Evolutionary conservation across 2,329 filamentous ascomycete species (phyloP), one percentile per base, ranked within the genome.

Genomic region (Aureobasidium sp.): DNA sequence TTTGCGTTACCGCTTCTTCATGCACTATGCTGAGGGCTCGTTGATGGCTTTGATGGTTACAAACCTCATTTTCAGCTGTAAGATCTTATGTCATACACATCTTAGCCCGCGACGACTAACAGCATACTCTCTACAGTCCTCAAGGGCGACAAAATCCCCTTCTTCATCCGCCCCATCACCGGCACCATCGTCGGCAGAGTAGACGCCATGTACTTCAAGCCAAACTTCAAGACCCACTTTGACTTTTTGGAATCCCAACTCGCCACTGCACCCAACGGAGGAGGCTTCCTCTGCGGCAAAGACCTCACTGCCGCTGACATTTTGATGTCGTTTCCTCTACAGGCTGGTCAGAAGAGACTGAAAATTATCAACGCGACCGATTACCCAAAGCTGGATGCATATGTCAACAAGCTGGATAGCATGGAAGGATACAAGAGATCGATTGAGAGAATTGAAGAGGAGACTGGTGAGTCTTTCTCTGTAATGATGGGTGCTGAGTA

Each of bases 21-120:
- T 96, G 80, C 88, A 96, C 72, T 97, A 92, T 73, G 81, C 84
- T 5, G 93, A 97, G 76, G 93, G 92, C 12, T 90, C 84, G 64
- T 75, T 97, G 64, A 94, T 95, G 87, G 82, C 85, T 0, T 77
- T 85, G 52, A 72, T 94, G 65, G 74, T 92, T 0, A 74, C 90
- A 64, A 76, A 79, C 15, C 70, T 94, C 17, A 75, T 96, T 29
- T 76, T 88, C 22, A 70, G 80, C 49, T 76, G 81, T 81, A 78
- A 68, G 79, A 73, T 14, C 15, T 12, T 7, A 3, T 4, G 35
- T 14, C 17, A 33, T 3, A 19, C 12, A 22, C 19, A 31, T 17
- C 6, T 9, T 37, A 8, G 1, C 31, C 3, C 29, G 19, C 9
- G 8, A 12, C 19, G 6, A 44, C 44, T 48, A n/a, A 56, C 27